Evolutionary conservation across 495 filamentous ascomycete genomes (phyloP), one percentile per base, ranked within the genome.

Genomic region (Lasiosphaeria hispida): DNA sequence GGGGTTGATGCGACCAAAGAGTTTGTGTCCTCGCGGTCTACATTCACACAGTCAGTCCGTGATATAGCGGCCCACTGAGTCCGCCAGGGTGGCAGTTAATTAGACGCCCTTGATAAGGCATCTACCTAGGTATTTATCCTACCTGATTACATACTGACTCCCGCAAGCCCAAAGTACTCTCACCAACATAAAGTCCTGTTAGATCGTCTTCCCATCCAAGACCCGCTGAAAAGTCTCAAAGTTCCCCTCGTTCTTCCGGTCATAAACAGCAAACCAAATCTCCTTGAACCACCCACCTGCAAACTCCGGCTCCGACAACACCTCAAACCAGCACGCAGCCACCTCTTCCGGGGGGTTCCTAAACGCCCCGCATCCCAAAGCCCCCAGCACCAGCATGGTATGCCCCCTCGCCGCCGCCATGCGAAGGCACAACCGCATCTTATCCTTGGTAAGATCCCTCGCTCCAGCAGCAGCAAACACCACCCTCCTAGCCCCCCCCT

Each of bases 341-440:
- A 88, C 81, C 42, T 80, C 79, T 10, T 69, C 59, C 0, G 67
- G 70, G 18, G 87, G 87, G 60, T 88, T 86, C 6, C 53, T 60
- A 68, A 86, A 88, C 3, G 76, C 83, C 1, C 85, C 86, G 56
- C 86, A 88, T 1, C 87, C 87, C 15, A 90, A 60, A 0, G 85
- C 85, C 0, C 85, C 84, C 2, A 89, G 75, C 10, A 88, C 79
- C 10, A 89, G 61, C 64, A 74, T 72, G 11, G 75, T 70, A 63
- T 86, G 83, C 9, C 72, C 74, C 18, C 78, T 73, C 3, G 61
- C 53, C 8, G 73, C 84, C 14, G 83, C 79, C 15, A 86, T 69
- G 3, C 84, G 76, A 19, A 88, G 72, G 19, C 77, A 72, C 40
- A 81, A 48, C 23, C 84, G 71, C 70, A 89, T 88, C 63, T 87